These are phyloP conservation scores for Rhododendron ovatum DNA, from an alignment of 148 eudicot species.

Conservation along the genomic window DNA sequence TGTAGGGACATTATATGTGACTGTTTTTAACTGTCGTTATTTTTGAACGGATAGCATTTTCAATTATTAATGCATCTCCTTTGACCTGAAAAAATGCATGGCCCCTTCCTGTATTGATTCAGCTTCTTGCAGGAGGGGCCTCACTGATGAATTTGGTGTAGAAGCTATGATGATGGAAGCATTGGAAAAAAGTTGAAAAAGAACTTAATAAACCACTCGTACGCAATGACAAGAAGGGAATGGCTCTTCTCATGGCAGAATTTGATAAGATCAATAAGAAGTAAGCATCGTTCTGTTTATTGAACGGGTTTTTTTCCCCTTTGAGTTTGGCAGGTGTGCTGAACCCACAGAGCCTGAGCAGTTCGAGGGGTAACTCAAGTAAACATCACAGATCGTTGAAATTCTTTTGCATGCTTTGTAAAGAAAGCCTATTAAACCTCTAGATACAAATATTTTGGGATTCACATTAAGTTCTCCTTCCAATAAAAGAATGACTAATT, in stretches of 20 bases:
- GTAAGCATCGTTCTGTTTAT: slow-evolving; percentile 37
- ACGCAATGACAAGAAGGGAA: slow-evolving; percentile 79
- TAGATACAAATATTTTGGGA: too few species aligned
- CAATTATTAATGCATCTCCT: neutral
- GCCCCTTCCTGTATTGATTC: neutral
- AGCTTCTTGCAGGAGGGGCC: slow-evolving; percentile 63
- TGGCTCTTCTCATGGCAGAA: slow-evolving; percentile 62
- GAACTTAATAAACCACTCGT: slow-evolving; percentile 77
- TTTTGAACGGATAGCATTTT: neutral
- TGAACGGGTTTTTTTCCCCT: neutral
- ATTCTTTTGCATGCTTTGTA: neutral
- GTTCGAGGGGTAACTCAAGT: neutral
- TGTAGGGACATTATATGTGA: neutral
- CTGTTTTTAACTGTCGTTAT: neutral
- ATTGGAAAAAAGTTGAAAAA: slow-evolving; percentile 79
- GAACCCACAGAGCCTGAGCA: neutral
- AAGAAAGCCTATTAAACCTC: too few species aligned
- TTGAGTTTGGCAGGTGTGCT: neutral
- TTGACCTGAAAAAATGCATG: neutral
- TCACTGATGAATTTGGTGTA: slow-evolving; percentile 77
- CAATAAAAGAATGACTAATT: neutral
- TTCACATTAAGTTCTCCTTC: neutral
- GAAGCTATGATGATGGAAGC: slow-evolving; percentile 94
- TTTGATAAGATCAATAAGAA: slow-evolving; percentile 75
- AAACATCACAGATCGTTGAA: neutral